Evolutionary conservation across 2,329 filamentous ascomycete genomes (phyloP).

Genomic region (Lachnellula hyalina): DNA sequence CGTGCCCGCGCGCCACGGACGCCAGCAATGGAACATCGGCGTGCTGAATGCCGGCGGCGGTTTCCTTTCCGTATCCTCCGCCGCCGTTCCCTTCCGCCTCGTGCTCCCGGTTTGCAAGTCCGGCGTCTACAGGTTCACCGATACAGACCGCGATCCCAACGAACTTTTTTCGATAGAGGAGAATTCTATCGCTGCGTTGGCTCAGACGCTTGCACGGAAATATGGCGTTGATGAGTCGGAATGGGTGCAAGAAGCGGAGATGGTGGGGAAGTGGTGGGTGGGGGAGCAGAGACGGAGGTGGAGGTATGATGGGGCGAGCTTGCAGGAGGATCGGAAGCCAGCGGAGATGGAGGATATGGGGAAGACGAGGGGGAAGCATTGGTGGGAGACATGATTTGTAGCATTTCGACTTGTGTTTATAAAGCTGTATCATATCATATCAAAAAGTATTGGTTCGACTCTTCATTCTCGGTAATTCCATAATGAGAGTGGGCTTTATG

Average conservation of each 20-base stretch:
- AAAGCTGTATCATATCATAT: no score
- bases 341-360: constrained; percentile 18
- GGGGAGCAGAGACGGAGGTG: constrained; percentile 28
- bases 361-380: constrained; percentile 20
- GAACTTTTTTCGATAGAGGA: constrained; percentile 30
- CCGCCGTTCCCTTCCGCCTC: constrained; percentile 16
- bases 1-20: constrained; percentile 29
- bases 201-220: constrained; percentile 18
- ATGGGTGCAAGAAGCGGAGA: constrained; percentile 35
- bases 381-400: constrained; percentile 23
- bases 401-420: no score
- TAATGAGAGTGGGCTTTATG: no score
- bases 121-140: constrained; percentile 31
- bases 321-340: constrained; percentile 22
- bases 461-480: no score
- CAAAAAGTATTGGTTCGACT: no score
- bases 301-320: constrained; percentile 19
- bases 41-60: constrained; percentile 25
- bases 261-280: constrained; percentile 36
- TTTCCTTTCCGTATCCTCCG: constrained; percentile 18
- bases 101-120: constrained; percentile 23
- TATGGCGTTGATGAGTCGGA: constrained; percentile 30
- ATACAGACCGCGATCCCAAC: constrained; percentile 31
- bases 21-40: constrained; percentile 25
- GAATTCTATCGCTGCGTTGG: constrained; percentile 26